Percentiles rank a stretch among this genome's conserved stretches.
Evolutionary conservation across 1,284 basidiomycete species (phyloP).

Genomic region (Ceratobasidium papillatum): DNA sequence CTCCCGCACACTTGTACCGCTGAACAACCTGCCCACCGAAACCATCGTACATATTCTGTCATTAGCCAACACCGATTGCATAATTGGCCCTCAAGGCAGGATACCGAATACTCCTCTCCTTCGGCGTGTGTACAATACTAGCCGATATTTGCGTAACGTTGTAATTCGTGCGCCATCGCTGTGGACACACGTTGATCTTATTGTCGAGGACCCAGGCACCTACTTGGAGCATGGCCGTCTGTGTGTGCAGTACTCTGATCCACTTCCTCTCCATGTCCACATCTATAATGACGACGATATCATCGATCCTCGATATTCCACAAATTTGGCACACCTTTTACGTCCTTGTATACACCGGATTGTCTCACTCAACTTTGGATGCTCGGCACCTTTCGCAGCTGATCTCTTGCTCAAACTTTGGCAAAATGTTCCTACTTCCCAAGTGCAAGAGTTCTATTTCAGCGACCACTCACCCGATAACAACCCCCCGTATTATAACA

Average conservation of each 20-base stretch:
- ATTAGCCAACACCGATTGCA: background rate
- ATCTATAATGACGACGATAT: background rate
- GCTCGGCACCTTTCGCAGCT: too few relatives aligned
- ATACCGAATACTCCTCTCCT: background rate
- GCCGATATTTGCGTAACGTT: background rate
- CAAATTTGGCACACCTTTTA: background rate
- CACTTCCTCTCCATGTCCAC: background rate
- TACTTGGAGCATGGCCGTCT: background rate
- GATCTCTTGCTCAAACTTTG: background rate
- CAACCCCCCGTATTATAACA: background rate
- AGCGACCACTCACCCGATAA: background rate
- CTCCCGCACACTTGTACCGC: background rate
- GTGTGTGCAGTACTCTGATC: background rate
- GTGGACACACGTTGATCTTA: slow-evolving; percentile 3
- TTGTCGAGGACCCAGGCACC: background rate
- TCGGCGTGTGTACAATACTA: background rate
- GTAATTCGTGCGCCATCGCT: background rate
- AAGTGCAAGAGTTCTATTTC: background rate
- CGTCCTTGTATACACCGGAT: background rate
- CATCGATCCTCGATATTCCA: background rate
- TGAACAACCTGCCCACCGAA: background rate
- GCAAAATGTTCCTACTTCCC: background rate
- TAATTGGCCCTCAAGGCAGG: background rate
- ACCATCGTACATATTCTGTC: background rate
- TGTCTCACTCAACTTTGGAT: background rate